Evolutionary conservation across 2,329 filamentous ascomycete genomes (phyloP).

Genomic region (Aspergillus oerlinghausenensis): DNA sequence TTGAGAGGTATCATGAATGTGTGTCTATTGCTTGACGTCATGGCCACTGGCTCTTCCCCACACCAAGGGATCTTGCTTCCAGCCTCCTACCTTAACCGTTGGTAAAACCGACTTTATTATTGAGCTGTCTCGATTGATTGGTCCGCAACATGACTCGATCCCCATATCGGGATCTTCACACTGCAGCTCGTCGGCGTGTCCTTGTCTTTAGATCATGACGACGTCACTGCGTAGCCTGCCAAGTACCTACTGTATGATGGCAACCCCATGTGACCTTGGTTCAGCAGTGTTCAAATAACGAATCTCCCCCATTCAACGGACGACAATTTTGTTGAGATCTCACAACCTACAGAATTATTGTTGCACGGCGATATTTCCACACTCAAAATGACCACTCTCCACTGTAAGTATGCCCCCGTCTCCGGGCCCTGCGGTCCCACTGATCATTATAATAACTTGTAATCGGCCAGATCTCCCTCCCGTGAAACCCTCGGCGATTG

Average conservation of each 20-base stretch:
- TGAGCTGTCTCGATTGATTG: neutral
- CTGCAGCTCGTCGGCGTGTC: neutral
- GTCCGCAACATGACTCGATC: neutral
- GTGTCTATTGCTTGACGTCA: neutral
- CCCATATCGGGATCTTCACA: neutral
- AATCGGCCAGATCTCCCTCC: slow-evolving; percentile 60
- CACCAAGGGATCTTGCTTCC: neutral
- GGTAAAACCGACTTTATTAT: neutral
- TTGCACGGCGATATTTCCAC: neutral
- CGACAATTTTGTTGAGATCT: slow-evolving; percentile 6
- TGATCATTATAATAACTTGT: slow-evolving; percentile 2
- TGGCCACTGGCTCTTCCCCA: neutral
- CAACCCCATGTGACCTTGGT: slow-evolving; percentile 6
- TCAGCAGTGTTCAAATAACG: neutral
- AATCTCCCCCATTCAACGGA: neutral
- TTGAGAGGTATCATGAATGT: neutral
- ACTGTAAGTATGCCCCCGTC: slow-evolving; percentile 46
- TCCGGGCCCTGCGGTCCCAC: neutral
- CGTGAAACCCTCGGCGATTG: slow-evolving; percentile 97
- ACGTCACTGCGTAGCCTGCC: slow-evolving; percentile 22
- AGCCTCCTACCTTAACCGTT: neutral
- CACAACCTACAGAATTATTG: neutral
- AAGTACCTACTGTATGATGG: slow-evolving; percentile 1
- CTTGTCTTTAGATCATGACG: slow-evolving; percentile 22
- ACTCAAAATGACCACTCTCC: slow-evolving; percentile 54